Evolutionary conservation across 2,329 filamentous ascomycete genomes (phyloP), one percentile per base, ranked within the genome.

Genomic region (Cladophialophora exuberans): DNA sequence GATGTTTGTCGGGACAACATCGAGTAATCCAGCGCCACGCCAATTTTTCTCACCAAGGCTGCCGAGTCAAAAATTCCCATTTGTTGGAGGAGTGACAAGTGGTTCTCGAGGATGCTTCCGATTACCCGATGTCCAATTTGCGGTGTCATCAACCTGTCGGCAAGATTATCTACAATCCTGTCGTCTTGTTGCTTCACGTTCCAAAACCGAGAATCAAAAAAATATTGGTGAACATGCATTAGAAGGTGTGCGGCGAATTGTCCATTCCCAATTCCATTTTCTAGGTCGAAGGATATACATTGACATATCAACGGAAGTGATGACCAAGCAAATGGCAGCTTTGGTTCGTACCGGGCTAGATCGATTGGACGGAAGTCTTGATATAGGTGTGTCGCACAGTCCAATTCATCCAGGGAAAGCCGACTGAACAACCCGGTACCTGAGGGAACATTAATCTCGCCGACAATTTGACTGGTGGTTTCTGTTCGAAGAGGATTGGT

Each of bases 1-100:
- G 47, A 22, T 9, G 44, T 9, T 28, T 22, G 25, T 13, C 17
- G 28, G 33, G 51, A 54, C 9, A 56, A n/a, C 17, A 38, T 30
- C 9, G 47, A 41, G 38, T 59, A 61, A 4, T 59, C 54, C n/a
- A 65, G 53, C 17, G 64, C 63, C 23, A 62, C 62, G 47, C 60
- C 60, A 36, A 81, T 77, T 49, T 83, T 82, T 45, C 83, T 80
- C n/a, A 86, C 69, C 28, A 79, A 73, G 7, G 81, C 80, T 4
- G 83, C 82, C 59, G 61, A 49, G 23, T 57, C 36, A 38, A 61
- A 59, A 20, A 66, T 58, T 4, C 57, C 45, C 10, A 76, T 69
- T 20, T 68, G 68, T 15, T 75, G 66, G 18, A 86, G 72, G 52
- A 81, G 79, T 45, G 78, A 76, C 66, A 86, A 81, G 66, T 85